Evolutionary conservation across 2,329 filamentous ascomycete genomes (phyloP), one percentile per base, ranked within the genome.

Genomic region (Sclerotinia borealis): DNA sequence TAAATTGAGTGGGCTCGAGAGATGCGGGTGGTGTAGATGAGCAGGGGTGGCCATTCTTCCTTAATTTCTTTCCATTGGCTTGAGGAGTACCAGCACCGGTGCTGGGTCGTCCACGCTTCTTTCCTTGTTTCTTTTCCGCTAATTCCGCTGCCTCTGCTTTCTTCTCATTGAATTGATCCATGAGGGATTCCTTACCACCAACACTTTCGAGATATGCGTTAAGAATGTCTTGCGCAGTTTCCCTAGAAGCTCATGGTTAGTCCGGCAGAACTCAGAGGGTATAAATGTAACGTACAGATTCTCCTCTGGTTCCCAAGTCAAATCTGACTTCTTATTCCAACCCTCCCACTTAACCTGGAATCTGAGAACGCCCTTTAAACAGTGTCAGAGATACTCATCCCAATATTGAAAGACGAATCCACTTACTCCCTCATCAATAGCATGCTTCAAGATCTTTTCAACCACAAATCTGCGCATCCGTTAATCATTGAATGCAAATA

Each of bases 281-380:
- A 15, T 47, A 19, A 37, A 13, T 61, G 45, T 25, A 47, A 75
- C 86, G 84, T 69, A 76, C 65, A 91, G 77, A 69, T 92, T 93
- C 13, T 85, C 84, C 69, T 91, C 87, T 0, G 89, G 87, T 73
- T 95, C 91, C 90, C 90, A 93, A 0, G 91, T 95, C 71, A 84
- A 77, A 68, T 95, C 91, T 0, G 78, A 75, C 66, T 86, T 85
- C 66, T 86, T 83, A 0, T 90, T 84, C 66, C 88, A 95, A 3
- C 90, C 90, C 67, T 90, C 85, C 91, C 91, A 95, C 71, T 93
- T 92, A 41, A 95, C 89, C 59, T 88, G 81, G 71, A 89, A 92
- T 52, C 81, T 80, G 0, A 86, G 71, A 5, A 74, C 73, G 25
- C 83, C 83, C 45, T 68, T 68, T 47, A 37, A 22, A 3, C 19